A percentile compares a stretch with the other conserved stretches of the same genome.
Evolutionary conservation across 805 yeast species (phyloP).

Genomic region (Lachancea waltii): DNA sequence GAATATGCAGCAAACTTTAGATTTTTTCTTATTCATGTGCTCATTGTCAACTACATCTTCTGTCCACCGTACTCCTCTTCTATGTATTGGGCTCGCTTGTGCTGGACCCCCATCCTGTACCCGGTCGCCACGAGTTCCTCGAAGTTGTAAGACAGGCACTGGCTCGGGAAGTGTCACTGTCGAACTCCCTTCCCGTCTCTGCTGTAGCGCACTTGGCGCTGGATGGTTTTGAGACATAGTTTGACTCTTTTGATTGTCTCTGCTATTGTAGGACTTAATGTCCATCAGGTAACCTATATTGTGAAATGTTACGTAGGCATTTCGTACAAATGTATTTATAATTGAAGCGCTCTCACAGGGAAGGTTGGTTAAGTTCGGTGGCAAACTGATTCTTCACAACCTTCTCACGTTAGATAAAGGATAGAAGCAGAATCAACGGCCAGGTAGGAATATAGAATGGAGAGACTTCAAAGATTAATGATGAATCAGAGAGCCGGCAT

Average conservation of each 20-base stretch:
- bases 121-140: conserved; percentile 12
- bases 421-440: too few relatives aligned
- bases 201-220: background rate
- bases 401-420: too few relatives aligned
- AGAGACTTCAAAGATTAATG: conserved; percentile 38
- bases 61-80: conserved; percentile 70
- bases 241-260: too few relatives aligned
- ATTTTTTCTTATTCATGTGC: conserved; percentile 76
- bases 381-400: too few relatives aligned
- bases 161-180: conserved; percentile 19
- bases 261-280: too few relatives aligned
- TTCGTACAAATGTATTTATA: background rate
- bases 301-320: too few relatives aligned
- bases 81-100: conserved; percentile 6
- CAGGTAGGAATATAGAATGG: too few relatives aligned
- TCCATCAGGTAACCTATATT: too few relatives aligned
- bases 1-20: conserved; percentile 85
- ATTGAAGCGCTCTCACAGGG: too few relatives aligned
- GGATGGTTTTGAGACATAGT: background rate
- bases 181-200: background rate
- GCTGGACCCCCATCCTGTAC: too few relatives aligned
- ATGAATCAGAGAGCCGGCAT: conserved; percentile 37
- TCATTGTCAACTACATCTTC: conserved; percentile 89
- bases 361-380: background rate
- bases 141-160: conserved; percentile 24